phyloP scores from a whole-genome alignment of 768 basidiomycete species.

The Lactarius pseudohatsudake region DNA sequence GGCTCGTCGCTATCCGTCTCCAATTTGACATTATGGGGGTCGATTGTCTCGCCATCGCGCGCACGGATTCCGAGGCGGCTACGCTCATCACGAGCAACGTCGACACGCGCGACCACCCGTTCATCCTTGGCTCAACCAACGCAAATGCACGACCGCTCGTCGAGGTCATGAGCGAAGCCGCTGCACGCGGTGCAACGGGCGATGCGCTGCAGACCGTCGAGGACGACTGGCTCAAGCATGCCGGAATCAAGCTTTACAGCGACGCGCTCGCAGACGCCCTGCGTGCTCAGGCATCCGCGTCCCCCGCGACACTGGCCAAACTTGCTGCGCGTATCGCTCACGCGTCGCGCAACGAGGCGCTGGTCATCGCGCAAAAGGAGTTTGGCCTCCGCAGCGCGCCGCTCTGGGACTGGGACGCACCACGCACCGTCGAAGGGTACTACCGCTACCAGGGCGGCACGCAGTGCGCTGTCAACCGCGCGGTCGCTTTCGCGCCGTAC shows the following conservation, averaged over 20 bases:
- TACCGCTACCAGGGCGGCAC: slow-evolving; percentile 98
- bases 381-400: slow-evolving; percentile 74
- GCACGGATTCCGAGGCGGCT: slow-evolving; percentile 97
- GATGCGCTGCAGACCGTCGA: slow-evolving; percentile 83
- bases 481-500: slow-evolving; percentile 90
- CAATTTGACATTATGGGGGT: slow-evolving; percentile 99
- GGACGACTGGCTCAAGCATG: slow-evolving; percentile 79
- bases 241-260: slow-evolving; percentile 79
- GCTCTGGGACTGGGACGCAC: slow-evolving; percentile 94
- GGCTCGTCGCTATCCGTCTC: slow-evolving; percentile 92
- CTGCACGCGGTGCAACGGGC: slow-evolving; percentile 76
- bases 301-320: slow-evolving; percentile 49
- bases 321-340: slow-evolving; percentile 66
- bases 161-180: slow-evolving; percentile 80
- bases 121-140: slow-evolving; percentile 93
- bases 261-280: slow-evolving; percentile 68
- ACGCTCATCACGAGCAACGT: slow-evolving; percentile 97
- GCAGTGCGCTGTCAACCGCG: slow-evolving; percentile 89
- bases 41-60: slow-evolving; percentile 87
- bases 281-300: slow-evolving; percentile 52
- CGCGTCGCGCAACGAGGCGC: slow-evolving; percentile 66
- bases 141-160: slow-evolving; percentile 67
- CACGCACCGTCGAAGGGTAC: slow-evolving; percentile 92
- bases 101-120: slow-evolving; percentile 95
- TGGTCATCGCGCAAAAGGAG: slow-evolving; percentile 73